Evolutionary conservation across 2,329 filamentous ascomycete genomes (phyloP), one percentile per base, ranked within the genome.

Genomic region (Fusarium pseudoanthophilum): DNA sequence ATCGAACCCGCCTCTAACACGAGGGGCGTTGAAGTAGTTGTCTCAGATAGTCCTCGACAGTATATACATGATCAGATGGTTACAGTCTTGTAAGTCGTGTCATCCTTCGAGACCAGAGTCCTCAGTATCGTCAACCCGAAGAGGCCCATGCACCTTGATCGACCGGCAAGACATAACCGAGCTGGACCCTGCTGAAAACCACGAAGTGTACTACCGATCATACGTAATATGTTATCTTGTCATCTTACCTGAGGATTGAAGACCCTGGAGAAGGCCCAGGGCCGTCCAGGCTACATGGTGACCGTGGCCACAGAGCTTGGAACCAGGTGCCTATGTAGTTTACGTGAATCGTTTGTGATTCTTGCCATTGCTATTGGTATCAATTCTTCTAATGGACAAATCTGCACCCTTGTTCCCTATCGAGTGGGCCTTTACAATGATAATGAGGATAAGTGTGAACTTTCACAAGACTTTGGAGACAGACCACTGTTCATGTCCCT

Each of bases 81-180:
- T 40, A 21, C 26, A 42, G 18, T 21, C 21, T 21, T 30, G 48
- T 24, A 30, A 40, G 34, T 42, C 43, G 34, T 58, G 32, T 13
- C 52, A 51, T 55, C 24, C 30, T 32, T 32, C 24, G 14, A 49
- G 26, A 40, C 28, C 53, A 37, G 36, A 52, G 28, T 39, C 40
- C 34, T 60, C 28, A 28, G 58, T 68, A 63, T 46, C 32, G 55
- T 53, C 30, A 51, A 48, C 28, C 36, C 21, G 46, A 60, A 67
- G 64, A 62, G 63, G 48, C 48, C 60, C 64, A 66, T 67, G 60
- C 46, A 65, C 60, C 30, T 59, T 60, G 75, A 76, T 77, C 71
- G 63, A 51, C 71, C 51, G 60, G 60, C 63, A 76, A 63, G 69
- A 46, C 61, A 66, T 61, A 76, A 70, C 66, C 58, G 64, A 77